Base-by-base conservation (phyloP, 371 early-diverging fungal genomes). In the Mucor mucedo region DNA sequence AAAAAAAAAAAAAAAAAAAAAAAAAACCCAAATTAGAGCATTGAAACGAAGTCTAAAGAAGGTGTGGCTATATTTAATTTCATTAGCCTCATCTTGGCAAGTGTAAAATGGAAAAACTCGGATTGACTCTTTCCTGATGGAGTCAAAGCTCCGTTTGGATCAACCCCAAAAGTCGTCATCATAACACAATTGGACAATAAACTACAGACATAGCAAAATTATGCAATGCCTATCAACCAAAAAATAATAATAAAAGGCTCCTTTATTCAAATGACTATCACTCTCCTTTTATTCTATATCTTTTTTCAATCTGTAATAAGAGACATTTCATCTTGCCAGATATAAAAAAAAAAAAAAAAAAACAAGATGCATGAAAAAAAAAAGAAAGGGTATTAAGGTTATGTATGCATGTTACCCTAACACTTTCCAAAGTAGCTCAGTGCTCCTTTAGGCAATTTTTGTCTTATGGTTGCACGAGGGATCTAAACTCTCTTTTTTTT, bases 41-140 rank as follows among this genome's bases (percentile, higher is more conserved):
- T 6, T 13, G 38, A 7, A 53, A 53, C 21, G 53, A 53, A 27
- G 4, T 16, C 11, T 27, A 5, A 48, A 5, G 9, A 50, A 30
- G 28, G 5, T 29, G 30, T 50, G 50, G 47, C 21, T 21, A n/a
- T 11, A 50, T 28, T 30, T 10, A 50, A 50, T 28, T 30, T 30
- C 50, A 50, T 50, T 50, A 50, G 50, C 50, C 50, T 50, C 50
- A 50, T 50, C 50, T 50, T 50, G 50, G 50, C 50, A 50, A 50
- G 50, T 50, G 50, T 13, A 30, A 29, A 47, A 47, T 14, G n/a
- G n/a, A 21, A 21, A 21, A 27, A 27, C 11, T 42, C 42, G 40
- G 40, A 55, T 55, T 55, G 55, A 40, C 38, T 55, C 14, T 55
- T 55, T 55, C 55, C 55, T 40, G 55, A 55, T 40, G 27, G 28